phyloP scores from a whole-genome alignment of 2,329 filamentous ascomycete species.

The Fonsecaea pedrosoi region DNA sequence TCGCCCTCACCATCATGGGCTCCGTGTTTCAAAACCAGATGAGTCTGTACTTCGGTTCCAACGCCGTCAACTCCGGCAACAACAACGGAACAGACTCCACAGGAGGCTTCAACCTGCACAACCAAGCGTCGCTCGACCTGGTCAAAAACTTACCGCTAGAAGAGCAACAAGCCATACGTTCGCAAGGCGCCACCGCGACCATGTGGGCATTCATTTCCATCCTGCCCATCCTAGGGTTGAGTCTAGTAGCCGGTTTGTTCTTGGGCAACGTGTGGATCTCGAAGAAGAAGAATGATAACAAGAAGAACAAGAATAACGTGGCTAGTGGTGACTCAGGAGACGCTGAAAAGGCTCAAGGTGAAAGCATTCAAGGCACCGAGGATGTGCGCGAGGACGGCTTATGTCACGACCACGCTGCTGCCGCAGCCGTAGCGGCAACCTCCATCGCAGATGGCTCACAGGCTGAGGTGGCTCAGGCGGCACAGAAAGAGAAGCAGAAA shows the following conservation, averaged over 20 bases:
- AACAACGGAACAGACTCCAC: neutral
- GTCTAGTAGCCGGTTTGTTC: slow-evolving; percentile 52
- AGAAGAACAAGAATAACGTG: neutral
- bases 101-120: slow-evolving; percentile 42
- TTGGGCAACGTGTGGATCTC: slow-evolving; percentile 63
- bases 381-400: slow-evolving; percentile 22
- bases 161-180: slow-evolving; percentile 49
- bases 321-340: neutral
- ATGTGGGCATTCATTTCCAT: slow-evolving; percentile 70
- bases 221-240: slow-evolving; percentile 63
- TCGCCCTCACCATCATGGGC: slow-evolving; percentile 71
- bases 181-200: slow-evolving; percentile 62
- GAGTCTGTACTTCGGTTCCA: slow-evolving; percentile 38
- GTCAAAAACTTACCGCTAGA: slow-evolving; percentile 47
- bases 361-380: neutral
- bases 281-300: slow-evolving; percentile 36
- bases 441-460: neutral
- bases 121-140: slow-evolving; percentile 48
- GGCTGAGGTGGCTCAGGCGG: no score
- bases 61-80: slow-evolving; percentile 42
- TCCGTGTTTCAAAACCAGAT: slow-evolving; percentile 70
- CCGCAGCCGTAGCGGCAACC: neutral
- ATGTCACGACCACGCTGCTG: slow-evolving; percentile 26
- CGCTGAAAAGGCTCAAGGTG: slow-evolving; percentile 4
- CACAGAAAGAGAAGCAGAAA: neutral